phyloP scores from a whole-genome alignment of 192 early-diverging fungal genomes.

The Lunasporangiospora selenospora region DNA sequence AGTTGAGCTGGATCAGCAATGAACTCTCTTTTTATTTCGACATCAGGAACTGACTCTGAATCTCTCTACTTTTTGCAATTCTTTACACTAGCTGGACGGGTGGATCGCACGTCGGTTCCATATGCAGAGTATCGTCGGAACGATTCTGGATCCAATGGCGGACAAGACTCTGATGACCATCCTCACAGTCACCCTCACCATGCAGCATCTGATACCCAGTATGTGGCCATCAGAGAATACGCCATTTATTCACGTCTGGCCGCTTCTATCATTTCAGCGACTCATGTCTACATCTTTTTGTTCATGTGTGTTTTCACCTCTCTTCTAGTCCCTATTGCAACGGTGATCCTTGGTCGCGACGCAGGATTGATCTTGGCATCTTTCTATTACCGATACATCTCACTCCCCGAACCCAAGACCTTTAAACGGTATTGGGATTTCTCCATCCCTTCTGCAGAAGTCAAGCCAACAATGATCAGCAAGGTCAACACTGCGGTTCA shows the following conservation, averaged over 20 bases:
- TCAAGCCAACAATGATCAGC: slow-evolving; percentile 85
- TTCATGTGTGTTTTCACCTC: slow-evolving; percentile 2
- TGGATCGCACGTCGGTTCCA: slow-evolving; percentile 89
- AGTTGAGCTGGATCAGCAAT: slow-evolving; percentile 7
- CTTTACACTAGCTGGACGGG: slow-evolving; percentile 68
- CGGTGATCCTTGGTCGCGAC: slow-evolving; percentile 88
- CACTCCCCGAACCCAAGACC: slow-evolving; percentile 89
- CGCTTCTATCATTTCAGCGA: too few species aligned
- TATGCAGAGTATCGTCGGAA: slow-evolving; percentile 85
- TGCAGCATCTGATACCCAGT: slow-evolving; percentile 77
- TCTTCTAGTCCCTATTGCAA: slow-evolving; percentile 67
- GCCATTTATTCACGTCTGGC: background rate
- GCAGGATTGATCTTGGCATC: slow-evolving; percentile 77
- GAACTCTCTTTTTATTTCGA: background rate
- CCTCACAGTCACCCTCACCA: slow-evolving; percentile 78
- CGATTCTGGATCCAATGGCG: slow-evolving; percentile 91
- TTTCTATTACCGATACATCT: slow-evolving; percentile 86
- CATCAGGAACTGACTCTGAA: background rate
- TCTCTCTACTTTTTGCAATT: background rate
- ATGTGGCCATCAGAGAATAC: slow-evolving; percentile 4
- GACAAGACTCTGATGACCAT: slow-evolving; percentile 95
- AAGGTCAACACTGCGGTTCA: slow-evolving; percentile 93
- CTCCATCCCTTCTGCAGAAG: slow-evolving; percentile 89
- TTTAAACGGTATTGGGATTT: slow-evolving; percentile 86
- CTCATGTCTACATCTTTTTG: too few species aligned